phyloP scores from a whole-genome alignment of 139 green algal species.

The Eudorina sp. region DNA sequence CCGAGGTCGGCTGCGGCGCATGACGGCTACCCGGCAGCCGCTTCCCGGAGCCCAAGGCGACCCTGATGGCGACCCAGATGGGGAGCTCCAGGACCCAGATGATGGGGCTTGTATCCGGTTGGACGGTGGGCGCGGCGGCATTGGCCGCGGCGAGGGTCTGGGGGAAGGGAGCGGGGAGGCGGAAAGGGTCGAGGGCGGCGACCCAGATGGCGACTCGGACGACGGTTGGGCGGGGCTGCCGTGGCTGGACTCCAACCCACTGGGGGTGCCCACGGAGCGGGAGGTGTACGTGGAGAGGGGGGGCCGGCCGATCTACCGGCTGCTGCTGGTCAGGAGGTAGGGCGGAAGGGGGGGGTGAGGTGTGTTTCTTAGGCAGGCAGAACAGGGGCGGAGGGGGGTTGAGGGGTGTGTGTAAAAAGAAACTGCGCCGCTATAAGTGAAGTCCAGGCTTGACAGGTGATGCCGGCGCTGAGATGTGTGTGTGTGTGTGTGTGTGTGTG shows the following conservation, averaged over 20 bases:
- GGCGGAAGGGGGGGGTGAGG: no score
- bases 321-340: conserved; percentile 28
- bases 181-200: neutral
- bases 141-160: neutral
- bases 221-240: conserved; percentile 11
- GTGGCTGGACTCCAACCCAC: conserved; percentile 21
- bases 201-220: neutral
- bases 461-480: no score
- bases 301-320: neutral
- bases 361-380: no score
- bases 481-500: no score
- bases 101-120: neutral
- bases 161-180: neutral
- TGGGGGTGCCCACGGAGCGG: conserved; percentile 31
- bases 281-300: conserved; percentile 37
- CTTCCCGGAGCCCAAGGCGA: neutral
- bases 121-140: neutral
- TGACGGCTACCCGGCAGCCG: neutral
- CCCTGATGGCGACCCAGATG: neutral
- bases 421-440: no score
- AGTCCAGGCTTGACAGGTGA: no score
- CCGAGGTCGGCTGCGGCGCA: neutral
- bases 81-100: neutral
- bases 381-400: no score
- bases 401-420: no score